Evolutionary conservation across 306 rosid species (phyloP), one percentile per base, ranked within the genome.

Genomic region (Cicer judaicum): DNA sequence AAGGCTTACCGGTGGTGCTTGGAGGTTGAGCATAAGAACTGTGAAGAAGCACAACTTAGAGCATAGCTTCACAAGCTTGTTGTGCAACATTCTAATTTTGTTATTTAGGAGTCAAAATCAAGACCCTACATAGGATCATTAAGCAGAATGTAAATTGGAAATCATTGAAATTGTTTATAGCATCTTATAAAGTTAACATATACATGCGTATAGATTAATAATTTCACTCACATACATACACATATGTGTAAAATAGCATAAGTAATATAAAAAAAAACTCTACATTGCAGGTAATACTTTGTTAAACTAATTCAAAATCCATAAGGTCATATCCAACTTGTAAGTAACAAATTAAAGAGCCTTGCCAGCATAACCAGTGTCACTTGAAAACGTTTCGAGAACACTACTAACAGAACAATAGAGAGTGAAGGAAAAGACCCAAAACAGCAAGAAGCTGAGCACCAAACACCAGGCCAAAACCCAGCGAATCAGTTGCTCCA

Each of bases 81-180:
- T 78, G 8, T 48, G 73, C 63, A 36, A 6, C 44, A 43, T 53
- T 53, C 11, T 53, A 68, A 46, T 55, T 13, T 62, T 62, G 12
- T 38, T 38, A 38, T 62, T 62, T 61, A 38, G 46, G 21, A 36
- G 21, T 36, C 6, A 36, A 13, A 60, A 36, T 7, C 43, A 6
- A 34, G 65, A 34, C 8, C 42, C 43, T 59, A 12, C 18, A 14
- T 34, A 12, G 65, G 65, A 34, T 34, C 6, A n/a, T 10, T 16
- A 13, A 34, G 19, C 9, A 8, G 29, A 12, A 39, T 60, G 19
- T 12, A 16, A 9, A 60, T 0, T 12, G 4, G 34, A 59, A 11
- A 52, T 2, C 29, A 14, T 2, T 15, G 57, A 8, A 2, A 34
- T 60, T 0, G 6, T 29, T 52, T 0, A 10, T 52, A 52, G 57